Evolutionary conservation across 192 early-diverging fungal genomes (phyloP).

Genomic region (Backusella tarrabulga): DNA sequence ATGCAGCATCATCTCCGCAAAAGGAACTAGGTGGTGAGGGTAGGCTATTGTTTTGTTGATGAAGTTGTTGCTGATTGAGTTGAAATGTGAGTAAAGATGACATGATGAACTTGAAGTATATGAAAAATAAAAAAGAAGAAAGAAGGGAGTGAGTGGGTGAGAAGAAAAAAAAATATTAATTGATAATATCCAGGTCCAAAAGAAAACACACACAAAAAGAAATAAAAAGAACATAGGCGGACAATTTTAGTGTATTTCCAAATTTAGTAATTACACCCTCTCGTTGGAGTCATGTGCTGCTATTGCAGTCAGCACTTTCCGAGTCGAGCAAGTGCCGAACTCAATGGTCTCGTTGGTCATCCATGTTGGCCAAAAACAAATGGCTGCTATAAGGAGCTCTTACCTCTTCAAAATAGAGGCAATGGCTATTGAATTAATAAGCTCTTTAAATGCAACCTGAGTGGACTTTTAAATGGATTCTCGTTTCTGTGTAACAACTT

Average conservation of each 20-base stretch:
- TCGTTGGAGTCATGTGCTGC: not conserved
- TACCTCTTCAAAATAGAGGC: too few relatives aligned
- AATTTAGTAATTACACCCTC: not conserved
- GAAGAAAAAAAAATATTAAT: not conserved
- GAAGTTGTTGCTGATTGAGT: constrained; percentile 18
- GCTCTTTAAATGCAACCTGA: too few relatives aligned
- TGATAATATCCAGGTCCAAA: not conserved
- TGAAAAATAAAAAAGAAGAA: not conserved
- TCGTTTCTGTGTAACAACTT: too few relatives aligned
- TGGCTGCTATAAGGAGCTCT: too few relatives aligned
- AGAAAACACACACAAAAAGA: not conserved
- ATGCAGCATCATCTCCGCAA: constrained; percentile 26
- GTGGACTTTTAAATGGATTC: too few relatives aligned
- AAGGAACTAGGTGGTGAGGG: constrained; percentile 29
- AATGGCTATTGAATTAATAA: too few relatives aligned
- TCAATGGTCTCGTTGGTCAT: not conserved
- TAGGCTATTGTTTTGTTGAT: constrained; percentile 9
- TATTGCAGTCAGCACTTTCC: not conserved
- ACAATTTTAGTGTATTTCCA: not conserved
- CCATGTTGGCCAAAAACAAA: not conserved
- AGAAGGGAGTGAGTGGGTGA: not conserved
- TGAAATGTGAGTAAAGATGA: constrained; percentile 27
- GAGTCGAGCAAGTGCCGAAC: not conserved
- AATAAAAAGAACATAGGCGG: not conserved
- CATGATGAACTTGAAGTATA: constrained; percentile 8